Conservation (phyloP, 2,329 filamentous ascomycete genomes). For the Teratosphaeria gauchensis region DNA sequence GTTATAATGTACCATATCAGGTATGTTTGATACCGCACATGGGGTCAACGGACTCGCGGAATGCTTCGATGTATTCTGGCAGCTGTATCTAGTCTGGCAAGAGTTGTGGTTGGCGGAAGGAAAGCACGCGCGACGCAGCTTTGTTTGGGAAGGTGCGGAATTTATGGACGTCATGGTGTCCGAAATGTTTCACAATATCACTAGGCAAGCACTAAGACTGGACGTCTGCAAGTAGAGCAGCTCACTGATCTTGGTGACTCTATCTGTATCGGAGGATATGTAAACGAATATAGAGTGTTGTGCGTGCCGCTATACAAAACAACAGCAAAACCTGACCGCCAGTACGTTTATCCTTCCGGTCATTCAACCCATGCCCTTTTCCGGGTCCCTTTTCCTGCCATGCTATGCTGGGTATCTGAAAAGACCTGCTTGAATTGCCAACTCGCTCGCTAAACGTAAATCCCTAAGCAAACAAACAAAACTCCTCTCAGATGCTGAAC, state of each 20-base stretch:
- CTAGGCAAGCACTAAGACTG: no score
- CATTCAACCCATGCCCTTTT: neutral
- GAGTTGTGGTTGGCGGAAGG: neutral
- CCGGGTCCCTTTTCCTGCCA: neutral
- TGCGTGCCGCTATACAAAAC: neutral
- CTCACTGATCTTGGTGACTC: neutral
- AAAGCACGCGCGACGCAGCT: neutral
- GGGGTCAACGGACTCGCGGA: neutral
- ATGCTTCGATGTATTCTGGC: neutral
- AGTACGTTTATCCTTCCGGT: neutral
- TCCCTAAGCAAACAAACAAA: neutral
- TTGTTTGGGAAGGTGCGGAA: neutral
- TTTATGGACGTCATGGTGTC: neutral
- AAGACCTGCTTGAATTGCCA: neutral
- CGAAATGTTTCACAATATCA: neutral
- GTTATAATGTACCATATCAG: conserved; percentile 1
- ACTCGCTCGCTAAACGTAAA: neutral
- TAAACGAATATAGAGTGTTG: neutral
- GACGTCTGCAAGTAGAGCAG: no score
- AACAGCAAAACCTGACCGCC: neutral
- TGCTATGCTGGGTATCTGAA: neutral
- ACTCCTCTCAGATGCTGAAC: neutral
- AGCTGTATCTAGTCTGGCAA: neutral
- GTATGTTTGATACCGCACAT: no score
- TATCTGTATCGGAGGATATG: neutral